Evolutionary conservation across 345 rosid genomes (phyloP), one percentile per base, ranked within the genome.

Genomic region (Iberis pinnata): DNA sequence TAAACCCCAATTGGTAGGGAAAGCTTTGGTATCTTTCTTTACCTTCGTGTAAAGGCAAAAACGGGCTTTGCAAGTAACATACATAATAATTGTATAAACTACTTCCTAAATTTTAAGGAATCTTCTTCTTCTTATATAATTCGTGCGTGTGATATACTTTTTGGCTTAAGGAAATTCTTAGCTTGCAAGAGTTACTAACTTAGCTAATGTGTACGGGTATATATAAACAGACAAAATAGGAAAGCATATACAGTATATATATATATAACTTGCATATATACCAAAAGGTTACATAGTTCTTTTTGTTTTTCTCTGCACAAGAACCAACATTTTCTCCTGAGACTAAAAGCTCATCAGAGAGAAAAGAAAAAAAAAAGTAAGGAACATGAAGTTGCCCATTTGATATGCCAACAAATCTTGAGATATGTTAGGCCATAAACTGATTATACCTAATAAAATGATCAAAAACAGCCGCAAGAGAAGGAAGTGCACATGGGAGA

Each of bases 11-110:
- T 18, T 53, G 73, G 74, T 39, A 58, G 83, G 64, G 69, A 65
- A 79, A 77, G 83, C 73, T 25, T 80, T 72, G 84, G 98, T 66
- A 85, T 83, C 95, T 66, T 84, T 74, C 77, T 70, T 81, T 80
- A 18, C 83, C 73, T 62, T 22, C 54, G 65, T 26, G 43, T 62
- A 78, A 78, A 79, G 86, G 47, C 57, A 49, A 52, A n/a, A 44
- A 40, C 24, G 31, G 47, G 66, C 12, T 47, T 33, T n/a, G 52
- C 49, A 60, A 39, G 54, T 29, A 46, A 60, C 61, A 53, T 59
- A 43, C 42, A 24, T 52, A 51, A 26, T 26, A 4, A 49, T 26
- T 53, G 10, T 1, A 39, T 24, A 60, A 51, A 32, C 50, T 33
- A 18, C 40, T 44, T 52, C 8, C 33, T 45, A 59, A 31, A 51